Evolutionary conservation across 768 basidiomycete species (phyloP).

Genomic region (Pleurotus platypus): DNA sequence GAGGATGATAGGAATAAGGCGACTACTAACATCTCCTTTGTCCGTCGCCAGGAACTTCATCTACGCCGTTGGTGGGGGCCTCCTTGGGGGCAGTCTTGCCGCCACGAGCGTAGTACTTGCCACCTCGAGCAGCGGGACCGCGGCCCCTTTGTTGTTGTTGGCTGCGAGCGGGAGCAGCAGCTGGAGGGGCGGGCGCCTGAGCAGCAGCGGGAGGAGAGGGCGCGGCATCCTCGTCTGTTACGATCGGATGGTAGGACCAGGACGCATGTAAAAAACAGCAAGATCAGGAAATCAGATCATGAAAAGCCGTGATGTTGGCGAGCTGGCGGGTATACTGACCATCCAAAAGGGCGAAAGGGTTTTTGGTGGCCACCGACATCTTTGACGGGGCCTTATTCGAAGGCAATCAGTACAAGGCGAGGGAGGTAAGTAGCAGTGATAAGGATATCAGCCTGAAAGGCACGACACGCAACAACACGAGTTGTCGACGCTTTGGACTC

Average conservation of each 20-base stretch:
- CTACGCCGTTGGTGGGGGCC: slow-evolving; percentile 11
- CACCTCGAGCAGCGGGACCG: slow-evolving; percentile 62
- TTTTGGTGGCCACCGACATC: slow-evolving; percentile 90
- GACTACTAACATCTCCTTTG: slow-evolving; percentile 34
- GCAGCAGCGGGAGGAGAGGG: slow-evolving; percentile 25
- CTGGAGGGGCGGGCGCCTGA: slow-evolving; percentile 25
- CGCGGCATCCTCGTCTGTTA: slow-evolving; percentile 44
- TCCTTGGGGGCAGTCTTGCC: slow-evolving; percentile 40
- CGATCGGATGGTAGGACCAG: slow-evolving; percentile 10
- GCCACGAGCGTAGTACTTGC: slow-evolving; percentile 69
- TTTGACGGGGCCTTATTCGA: slow-evolving; percentile 59
- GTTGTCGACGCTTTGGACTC: neutral
- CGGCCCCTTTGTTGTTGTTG: slow-evolving; percentile 40
- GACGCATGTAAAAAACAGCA: slow-evolving; percentile 12
- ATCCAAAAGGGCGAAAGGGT: slow-evolving; percentile 81
- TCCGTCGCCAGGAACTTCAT: slow-evolving; percentile 20
- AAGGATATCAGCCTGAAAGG: slow-evolving; percentile 17
- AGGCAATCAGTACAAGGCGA: slow-evolving; percentile 23
- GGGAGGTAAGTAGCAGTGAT: slow-evolving; percentile 7
- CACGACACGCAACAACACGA: slow-evolving; percentile 7
- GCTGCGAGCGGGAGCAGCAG: slow-evolving; percentile 35
- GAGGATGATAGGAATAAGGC: slow-evolving; percentile 1
- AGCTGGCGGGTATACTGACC: slow-evolving; percentile 39
- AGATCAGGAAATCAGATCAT: slow-evolving; percentile 8
- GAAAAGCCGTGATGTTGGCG: neutral